These are phyloP conservation scores for Suillus paluster DNA, from an alignment of 768 basidiomycete species.

Conservation along the genomic window DNA sequence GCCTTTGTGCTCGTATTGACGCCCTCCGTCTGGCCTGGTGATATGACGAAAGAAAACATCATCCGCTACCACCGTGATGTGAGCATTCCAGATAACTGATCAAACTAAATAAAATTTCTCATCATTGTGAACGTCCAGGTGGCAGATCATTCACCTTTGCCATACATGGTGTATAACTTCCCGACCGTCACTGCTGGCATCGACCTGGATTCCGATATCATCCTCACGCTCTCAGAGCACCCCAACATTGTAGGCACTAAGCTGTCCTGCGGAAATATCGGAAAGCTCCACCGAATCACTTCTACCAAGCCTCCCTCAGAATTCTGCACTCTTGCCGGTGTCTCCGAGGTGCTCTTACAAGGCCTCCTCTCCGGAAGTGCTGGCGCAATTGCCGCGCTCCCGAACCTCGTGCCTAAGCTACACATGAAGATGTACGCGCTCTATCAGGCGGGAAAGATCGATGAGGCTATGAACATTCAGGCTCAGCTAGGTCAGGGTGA, in stretches of 20 bases:
- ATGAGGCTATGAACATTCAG: slow-evolving; percentile 66
- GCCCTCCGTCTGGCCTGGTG: slow-evolving; percentile 69
- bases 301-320: slow-evolving; percentile 54
- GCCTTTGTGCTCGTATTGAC: slow-evolving; percentile 77
- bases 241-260: slow-evolving; percentile 88
- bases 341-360: slow-evolving; percentile 69
- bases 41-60: slow-evolving; percentile 67
- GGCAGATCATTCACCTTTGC: slow-evolving; percentile 68
- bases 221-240: slow-evolving; percentile 69
- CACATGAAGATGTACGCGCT: slow-evolving; percentile 55
- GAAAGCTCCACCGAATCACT: slow-evolving; percentile 79
- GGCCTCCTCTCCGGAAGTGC: slow-evolving; percentile 65
- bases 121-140: slow-evolving; percentile 47
- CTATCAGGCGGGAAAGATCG: slow-evolving; percentile 54
- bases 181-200: slow-evolving; percentile 80
- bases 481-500: slow-evolving; percentile 67
- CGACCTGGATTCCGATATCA: slow-evolving; percentile 82
- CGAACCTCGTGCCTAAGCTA: slow-evolving; percentile 63
- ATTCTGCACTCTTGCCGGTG: slow-evolving; percentile 78
- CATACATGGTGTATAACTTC: slow-evolving; percentile 86
- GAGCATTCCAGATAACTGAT: slow-evolving; percentile 13
- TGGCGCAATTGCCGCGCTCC: slow-evolving; percentile 68
- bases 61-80: slow-evolving; percentile 70
- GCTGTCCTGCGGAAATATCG: slow-evolving; percentile 84
- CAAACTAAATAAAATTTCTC: background rate